These are phyloP conservation scores for Triticum timopheevii DNA, from an alignment of 176 grass and related monocot genomes.

Conservation along the genomic window DNA sequence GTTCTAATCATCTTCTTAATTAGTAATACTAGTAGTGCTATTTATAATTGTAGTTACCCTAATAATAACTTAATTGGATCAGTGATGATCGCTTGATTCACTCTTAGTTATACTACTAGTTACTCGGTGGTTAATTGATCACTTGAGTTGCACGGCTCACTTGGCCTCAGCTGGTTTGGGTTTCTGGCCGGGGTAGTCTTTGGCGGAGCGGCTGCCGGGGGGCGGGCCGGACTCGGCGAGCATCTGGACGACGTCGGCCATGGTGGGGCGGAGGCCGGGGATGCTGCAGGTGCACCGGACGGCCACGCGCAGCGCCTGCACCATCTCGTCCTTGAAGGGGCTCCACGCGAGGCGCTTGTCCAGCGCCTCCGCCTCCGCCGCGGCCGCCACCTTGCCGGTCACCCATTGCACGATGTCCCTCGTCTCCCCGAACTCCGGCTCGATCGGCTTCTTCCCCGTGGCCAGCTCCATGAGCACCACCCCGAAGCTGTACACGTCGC, in stretches of 20 bases:
- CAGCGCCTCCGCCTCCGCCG: slow-evolving; percentile 47
- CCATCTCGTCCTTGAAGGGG: slow-evolving; percentile 81
- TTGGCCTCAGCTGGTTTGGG: not conserved
- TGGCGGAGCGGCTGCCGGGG: slow-evolving; percentile 11
- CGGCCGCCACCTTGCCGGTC: slow-evolving; percentile 60
- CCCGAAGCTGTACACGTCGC: slow-evolving; percentile 77
- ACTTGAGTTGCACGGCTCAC: slow-evolving; percentile 1
- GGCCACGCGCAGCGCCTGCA: slow-evolving; percentile 68
- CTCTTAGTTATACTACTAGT: not conserved
- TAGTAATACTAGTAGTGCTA: not conserved
- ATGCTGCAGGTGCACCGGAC: slow-evolving; percentile 81
- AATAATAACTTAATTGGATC: slow-evolving; percentile 15
- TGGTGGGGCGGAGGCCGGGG: slow-evolving; percentile 61
- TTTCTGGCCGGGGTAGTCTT: not conserved
- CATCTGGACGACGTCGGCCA: slow-evolving; percentile 96
- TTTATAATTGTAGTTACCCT: not conserved
- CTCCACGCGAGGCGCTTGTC: slow-evolving; percentile 72
- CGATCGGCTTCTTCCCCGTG: slow-evolving; percentile 88
- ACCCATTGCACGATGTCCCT: slow-evolving; percentile 87
- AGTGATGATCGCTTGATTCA: not conserved
- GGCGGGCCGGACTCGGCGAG: slow-evolving; percentile 58
- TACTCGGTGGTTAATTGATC: not conserved
- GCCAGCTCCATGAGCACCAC: slow-evolving; percentile 85
- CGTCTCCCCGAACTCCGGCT: slow-evolving; percentile 87
- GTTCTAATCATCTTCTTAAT: not conserved